Evolutionary conservation across 2,329 filamentous ascomycete species (phyloP), one percentile per base, ranked within the genome.

Genomic region (Trichoderma sp.): DNA sequence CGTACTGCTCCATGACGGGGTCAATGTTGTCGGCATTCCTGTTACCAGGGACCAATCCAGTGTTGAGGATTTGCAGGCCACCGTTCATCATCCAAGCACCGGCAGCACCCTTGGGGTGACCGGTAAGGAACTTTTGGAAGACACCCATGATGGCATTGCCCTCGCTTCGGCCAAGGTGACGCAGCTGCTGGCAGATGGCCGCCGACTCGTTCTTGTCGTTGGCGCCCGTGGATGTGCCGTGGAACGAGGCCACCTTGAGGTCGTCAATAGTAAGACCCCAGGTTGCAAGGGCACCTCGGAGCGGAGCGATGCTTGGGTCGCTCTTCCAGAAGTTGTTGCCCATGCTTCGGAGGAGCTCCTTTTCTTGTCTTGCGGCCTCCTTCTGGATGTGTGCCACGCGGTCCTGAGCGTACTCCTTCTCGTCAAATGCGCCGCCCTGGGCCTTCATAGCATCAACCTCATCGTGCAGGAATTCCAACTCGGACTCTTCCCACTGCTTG

Each of bases 51-150:
- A 99, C 94, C 59, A 99, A 85, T 76, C 95, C 95, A 61, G 87
- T 90, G 84, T 98, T 97, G 74, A 99, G 88, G 54, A 97, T 93
- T 80, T 99, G 95, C 78, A 99, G 84, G 79, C 92, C 95, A 72
- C 95, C 95, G 84, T 99, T 99, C 87, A 99, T 90, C 95, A 99
- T 99, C 94, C 95, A 99, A 58, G 94, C 95, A 84, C 95, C 95
- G 69, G 95, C 95, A 75, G 95, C 94, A 90, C 95, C 95, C 89
- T 99, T 99, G 76, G 95, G 95, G 79, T 99, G 95, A 80, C 95
- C 95, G 65, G 96, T 99, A 70, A 99, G 89, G 80, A 96, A 98
- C 83, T 99, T 99, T 83, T 99, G 95, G 91, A 98, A 99, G 79
- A 99, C 94, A 84, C 94, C 95, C 72, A 98, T 82, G 15, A 99